phyloP scores from a whole-genome alignment of 768 basidiomycete genomes.

The Leccinum fibrillosum region DNA sequence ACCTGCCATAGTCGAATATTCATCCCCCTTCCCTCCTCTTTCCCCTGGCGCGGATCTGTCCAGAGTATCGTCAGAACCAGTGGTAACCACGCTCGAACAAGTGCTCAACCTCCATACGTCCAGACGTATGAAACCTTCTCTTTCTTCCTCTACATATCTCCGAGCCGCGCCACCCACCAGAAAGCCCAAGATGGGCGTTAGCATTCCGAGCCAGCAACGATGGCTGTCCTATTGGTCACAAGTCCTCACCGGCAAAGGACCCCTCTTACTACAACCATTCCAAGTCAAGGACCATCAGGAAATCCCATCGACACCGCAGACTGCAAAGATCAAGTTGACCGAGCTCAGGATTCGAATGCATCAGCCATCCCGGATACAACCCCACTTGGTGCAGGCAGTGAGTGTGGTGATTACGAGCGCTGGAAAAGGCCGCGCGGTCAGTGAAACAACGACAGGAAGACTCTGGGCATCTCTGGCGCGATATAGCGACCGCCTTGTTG shows the following conservation, averaged over 20 bases:
- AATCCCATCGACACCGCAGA: constrained; percentile 5
- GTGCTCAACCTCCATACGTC: constrained; percentile 70
- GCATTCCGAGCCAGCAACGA: constrained; percentile 78
- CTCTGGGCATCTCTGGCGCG: constrained; percentile 77
- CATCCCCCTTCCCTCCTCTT: neutral
- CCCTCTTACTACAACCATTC: constrained; percentile 45
- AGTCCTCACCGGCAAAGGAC: constrained; percentile 54
- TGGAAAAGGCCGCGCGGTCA: constrained; percentile 32
- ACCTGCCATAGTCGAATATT: neutral
- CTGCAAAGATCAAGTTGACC: constrained; percentile 52
- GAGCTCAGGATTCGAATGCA: constrained; percentile 58
- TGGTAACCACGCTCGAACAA: constrained; percentile 41
- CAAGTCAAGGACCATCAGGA: neutral
- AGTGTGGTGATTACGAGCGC: constrained; percentile 50
- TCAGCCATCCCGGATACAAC: constrained; percentile 49
- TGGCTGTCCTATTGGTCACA: constrained; percentile 79
- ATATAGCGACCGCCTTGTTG: constrained; percentile 71
- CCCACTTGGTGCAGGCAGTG: constrained; percentile 53
- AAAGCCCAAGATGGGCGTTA: constrained; percentile 57
- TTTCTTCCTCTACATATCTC: neutral
- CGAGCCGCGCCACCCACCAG: constrained; percentile 20
- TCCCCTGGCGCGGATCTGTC: constrained; percentile 5
- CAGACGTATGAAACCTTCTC: constrained; percentile 55
- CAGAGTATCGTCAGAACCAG: constrained; percentile 16
- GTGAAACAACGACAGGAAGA: constrained; percentile 34